A percentile compares a stretch with the other conserved stretches of the same genome.
Evolutionary conservation across 495 filamentous ascomycete species (phyloP).

Genomic region (Penicillium silybi): DNA sequence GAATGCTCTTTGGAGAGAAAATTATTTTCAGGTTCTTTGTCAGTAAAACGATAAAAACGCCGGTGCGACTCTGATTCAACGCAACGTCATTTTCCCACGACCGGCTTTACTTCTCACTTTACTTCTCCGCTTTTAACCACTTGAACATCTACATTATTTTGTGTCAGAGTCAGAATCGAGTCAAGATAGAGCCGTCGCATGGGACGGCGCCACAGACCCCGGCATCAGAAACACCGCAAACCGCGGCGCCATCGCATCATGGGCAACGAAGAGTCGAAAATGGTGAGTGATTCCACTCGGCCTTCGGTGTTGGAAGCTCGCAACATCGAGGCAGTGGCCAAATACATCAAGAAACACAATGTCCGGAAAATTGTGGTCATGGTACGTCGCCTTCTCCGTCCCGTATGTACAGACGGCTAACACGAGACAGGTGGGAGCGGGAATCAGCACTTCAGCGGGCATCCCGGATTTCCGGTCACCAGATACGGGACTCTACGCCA

Average conservation of each 20-base stretch:
- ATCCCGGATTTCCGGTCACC: constrained; percentile 88
- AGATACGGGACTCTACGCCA: constrained; percentile 83
- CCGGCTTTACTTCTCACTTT: background rate
- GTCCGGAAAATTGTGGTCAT: constrained; percentile 76
- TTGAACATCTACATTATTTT: background rate
- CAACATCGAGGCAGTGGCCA: constrained; percentile 66
- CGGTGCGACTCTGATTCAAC: constrained; percentile 13
- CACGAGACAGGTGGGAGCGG: constrained; percentile 41
- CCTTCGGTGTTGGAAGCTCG: constrained; percentile 63
- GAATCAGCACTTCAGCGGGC: constrained; percentile 74
- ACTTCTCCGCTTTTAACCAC: background rate
- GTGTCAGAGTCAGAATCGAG: background rate
- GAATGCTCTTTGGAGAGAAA: background rate
- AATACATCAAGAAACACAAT: constrained; percentile 65
- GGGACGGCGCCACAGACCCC: constrained; percentile 33
- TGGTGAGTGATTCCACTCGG: constrained; percentile 59
- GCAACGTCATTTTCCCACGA: constrained; percentile 15
- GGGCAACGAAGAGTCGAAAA: constrained; percentile 65
- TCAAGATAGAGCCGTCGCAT: constrained; percentile 13
- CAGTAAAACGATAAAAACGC: constrained; percentile 2
- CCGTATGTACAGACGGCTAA: background rate
- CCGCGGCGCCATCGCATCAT: constrained; percentile 45
- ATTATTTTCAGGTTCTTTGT: background rate
- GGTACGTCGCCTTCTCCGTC: constrained; percentile 29
- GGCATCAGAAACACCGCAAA: no score